phyloP scores from a whole-genome alignment of 352 stramenopile species.

The Pythium brachiatum region DNA sequence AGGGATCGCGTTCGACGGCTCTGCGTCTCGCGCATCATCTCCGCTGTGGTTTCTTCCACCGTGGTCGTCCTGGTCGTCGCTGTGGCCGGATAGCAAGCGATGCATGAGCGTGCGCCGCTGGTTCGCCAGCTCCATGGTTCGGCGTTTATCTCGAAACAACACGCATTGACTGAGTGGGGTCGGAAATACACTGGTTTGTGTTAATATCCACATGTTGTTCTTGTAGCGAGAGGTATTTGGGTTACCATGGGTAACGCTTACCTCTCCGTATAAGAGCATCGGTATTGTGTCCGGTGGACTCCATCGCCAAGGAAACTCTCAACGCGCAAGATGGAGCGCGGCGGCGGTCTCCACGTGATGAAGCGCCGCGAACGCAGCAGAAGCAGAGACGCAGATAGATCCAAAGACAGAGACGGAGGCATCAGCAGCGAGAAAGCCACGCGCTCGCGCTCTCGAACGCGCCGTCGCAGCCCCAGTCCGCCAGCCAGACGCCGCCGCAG shows the following conservation, averaged over 20 bases:
- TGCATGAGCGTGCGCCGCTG: constrained; percentile 3
- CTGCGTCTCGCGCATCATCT: constrained; percentile 1
- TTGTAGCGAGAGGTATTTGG: not conserved
- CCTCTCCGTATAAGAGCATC: constrained; percentile 1
- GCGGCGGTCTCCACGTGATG: constrained; percentile 31
- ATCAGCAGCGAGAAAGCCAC: not conserved
- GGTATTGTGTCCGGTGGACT: not conserved
- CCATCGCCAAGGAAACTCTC: not conserved
- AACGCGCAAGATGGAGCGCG: constrained; percentile 14
- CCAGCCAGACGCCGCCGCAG: constrained; percentile 12
- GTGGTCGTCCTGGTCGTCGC: not conserved
- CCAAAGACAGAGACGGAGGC: not conserved
- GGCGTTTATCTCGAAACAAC: not conserved
- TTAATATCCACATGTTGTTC: not conserved
- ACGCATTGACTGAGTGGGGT: not conserved
- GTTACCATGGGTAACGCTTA: not conserved
- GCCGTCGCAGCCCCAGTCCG: constrained; percentile 13
- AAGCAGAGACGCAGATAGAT: not conserved
- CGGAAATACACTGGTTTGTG: not conserved
- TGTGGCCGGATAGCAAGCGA: not conserved
- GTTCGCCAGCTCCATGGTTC: not conserved
- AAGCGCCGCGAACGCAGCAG: constrained; percentile 20
- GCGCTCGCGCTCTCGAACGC: constrained; percentile 1
- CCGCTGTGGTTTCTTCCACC: not conserved
- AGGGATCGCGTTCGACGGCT: not conserved